Evolutionary conservation across 108 stramenopile genomes (phyloP).

Genomic region (Mediolabrus comicus): DNA sequence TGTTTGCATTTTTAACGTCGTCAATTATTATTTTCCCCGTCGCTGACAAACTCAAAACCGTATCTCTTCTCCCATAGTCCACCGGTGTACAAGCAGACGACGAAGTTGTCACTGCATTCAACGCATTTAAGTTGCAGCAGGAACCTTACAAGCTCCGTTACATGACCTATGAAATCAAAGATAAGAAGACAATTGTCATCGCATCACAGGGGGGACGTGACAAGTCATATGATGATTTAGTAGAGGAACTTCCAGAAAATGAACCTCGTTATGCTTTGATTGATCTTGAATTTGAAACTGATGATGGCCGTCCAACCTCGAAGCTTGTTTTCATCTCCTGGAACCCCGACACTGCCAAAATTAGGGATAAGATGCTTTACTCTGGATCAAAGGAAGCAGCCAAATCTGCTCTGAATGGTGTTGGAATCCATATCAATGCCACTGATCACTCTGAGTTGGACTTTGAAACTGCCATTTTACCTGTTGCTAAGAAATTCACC

Average conservation of each 20-base stretch:
- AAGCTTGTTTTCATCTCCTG: slow-evolving; percentile 94
- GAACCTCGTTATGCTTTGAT: slow-evolving; percentile 93
- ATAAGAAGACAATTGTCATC: slow-evolving; percentile 84
- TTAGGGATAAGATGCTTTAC: slow-evolving; percentile 95
- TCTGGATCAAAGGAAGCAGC: slow-evolving; percentile 92
- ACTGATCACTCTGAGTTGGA: slow-evolving; percentile 86
- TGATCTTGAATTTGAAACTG: slow-evolving; percentile 86
- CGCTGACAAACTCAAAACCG: background rate
- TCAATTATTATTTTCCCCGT: background rate
- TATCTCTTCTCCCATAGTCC: slow-evolving; percentile 42
- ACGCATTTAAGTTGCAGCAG: slow-evolving; percentile 80
- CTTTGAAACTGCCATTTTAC: slow-evolving; percentile 80
- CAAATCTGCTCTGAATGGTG: slow-evolving; percentile 78
- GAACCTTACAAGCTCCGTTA: slow-evolving; percentile 76
- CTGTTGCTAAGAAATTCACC: slow-evolving; percentile 78
- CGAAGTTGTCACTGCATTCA: slow-evolving; percentile 68
- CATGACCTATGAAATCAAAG: slow-evolving; percentile 81
- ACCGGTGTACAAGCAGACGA: slow-evolving; percentile 83
- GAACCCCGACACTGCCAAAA: slow-evolving; percentile 88
- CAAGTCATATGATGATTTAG: slow-evolving; percentile 81
- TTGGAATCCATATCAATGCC: slow-evolving; percentile 88
- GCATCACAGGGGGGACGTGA: slow-evolving; percentile 59
- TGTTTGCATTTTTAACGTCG: background rate
- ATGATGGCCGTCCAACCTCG: slow-evolving; percentile 89
- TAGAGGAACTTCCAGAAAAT: slow-evolving; percentile 75